These are phyloP conservation scores for Pythium biforme DNA, from an alignment of 352 stramenopile species.

Conservation along the genomic window DNA sequence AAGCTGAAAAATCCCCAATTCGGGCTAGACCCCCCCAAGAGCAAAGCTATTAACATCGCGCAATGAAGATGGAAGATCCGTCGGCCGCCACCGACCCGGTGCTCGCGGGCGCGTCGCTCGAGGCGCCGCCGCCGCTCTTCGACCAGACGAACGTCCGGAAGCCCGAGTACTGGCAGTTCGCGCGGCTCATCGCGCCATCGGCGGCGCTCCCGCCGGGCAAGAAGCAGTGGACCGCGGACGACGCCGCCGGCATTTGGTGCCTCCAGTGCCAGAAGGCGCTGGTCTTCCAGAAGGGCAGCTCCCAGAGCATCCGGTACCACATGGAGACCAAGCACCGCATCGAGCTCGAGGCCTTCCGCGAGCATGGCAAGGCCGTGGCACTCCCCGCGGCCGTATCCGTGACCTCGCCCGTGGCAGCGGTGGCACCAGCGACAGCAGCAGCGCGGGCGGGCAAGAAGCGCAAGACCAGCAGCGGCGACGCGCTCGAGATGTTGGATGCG, in stretches of 20 bases:
- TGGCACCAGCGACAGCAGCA: too few species aligned
- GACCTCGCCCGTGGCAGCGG: too few species aligned
- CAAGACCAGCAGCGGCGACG: conserved; percentile 22
- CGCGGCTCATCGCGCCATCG: conserved; percentile 38
- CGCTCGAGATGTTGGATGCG: background rate
- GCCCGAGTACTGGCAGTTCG: conserved; percentile 54
- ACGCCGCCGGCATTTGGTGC: conserved; percentile 51
- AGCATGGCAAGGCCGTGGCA: background rate
- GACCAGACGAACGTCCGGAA: conserved; percentile 48
- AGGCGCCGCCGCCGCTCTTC: conserved; percentile 37
- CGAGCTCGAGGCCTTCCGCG: conserved; percentile 33
- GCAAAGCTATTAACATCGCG: too few species aligned
- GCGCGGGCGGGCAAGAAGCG: conserved; percentile 21
- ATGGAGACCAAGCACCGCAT: conserved; percentile 54
- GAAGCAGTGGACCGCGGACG: conserved; percentile 47
- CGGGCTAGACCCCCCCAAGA: too few species aligned
- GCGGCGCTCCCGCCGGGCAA: conserved; percentile 30
- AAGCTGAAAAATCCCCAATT: too few species aligned
- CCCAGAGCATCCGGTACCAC: conserved; percentile 58
- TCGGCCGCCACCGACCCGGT: too few species aligned
- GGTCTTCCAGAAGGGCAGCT: conserved; percentile 46
- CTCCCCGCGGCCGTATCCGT: too few species aligned
- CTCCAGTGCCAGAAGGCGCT: conserved; percentile 35
- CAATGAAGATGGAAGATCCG: too few species aligned
- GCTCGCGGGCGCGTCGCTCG: conserved; percentile 2